These are phyloP conservation scores for Onygena corvina DNA, from an alignment of 2,329 filamentous ascomycete genomes.

Conservation along the genomic window DNA sequence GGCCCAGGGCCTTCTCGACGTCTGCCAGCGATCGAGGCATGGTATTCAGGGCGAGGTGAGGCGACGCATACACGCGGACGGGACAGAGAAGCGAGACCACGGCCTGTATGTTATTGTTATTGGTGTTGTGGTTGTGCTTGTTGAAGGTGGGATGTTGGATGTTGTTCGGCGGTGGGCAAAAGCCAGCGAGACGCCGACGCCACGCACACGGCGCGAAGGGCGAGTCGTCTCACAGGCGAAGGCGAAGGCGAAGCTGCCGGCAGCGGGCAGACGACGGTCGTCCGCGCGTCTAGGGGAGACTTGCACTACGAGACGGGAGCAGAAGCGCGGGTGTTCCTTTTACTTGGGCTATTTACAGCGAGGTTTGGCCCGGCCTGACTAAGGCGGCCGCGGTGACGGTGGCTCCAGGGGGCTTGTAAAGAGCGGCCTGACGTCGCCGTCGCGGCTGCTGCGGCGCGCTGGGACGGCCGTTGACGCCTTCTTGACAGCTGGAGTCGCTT, in stretches of 20 bases:
- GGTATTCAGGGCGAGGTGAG: neutral
- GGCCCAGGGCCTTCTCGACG: constrained; percentile 68
- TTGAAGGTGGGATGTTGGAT: neutral
- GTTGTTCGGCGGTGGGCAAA: neutral
- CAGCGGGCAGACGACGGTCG: neutral
- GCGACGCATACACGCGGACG: neutral
- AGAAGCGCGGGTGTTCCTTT: too few species aligned
- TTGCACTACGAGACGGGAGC: too few species aligned
- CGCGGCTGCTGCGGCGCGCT: too few species aligned
- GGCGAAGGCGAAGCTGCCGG: neutral
- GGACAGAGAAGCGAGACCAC: neutral
- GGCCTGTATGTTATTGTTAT: neutral
- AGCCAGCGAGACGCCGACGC: neutral
- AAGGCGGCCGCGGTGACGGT: too few species aligned
- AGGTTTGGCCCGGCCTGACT: too few species aligned
- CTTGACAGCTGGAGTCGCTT: too few species aligned
- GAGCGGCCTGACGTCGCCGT: too few species aligned
- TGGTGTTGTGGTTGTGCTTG: neutral
- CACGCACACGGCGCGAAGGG: neutral
- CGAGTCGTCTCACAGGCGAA: neutral
- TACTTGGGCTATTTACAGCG: too few species aligned
- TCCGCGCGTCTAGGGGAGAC: neutral
- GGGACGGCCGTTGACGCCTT: too few species aligned
- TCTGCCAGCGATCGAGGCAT: constrained; percentile 23
- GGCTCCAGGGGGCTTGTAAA: too few species aligned